Evolutionary conservation across 73 alveolate genomes (phyloP), one percentile per base, ranked within the genome.

Genomic region (Paramecium caudatum): DNA sequence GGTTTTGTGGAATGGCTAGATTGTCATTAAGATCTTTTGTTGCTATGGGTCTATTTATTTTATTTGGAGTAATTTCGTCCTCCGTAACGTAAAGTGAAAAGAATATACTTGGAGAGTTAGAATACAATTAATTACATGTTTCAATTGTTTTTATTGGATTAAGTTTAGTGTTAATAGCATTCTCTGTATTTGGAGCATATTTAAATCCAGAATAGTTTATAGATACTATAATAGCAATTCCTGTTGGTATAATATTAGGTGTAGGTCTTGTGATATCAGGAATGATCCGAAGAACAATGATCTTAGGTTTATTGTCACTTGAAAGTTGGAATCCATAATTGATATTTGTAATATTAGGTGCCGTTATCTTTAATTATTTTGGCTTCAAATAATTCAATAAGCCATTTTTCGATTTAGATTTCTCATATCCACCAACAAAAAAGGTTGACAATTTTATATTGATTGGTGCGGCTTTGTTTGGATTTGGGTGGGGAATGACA

Each of bases 401-500:
- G 16, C 98, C 98, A 0, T 70, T 90, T 32, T 84, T 43, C 46
- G 91, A 91, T 27, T 92, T 50, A 88, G 94, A 68, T 39, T 94
- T 94, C 33, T 94, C 81, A 47, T 83, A 95, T 12, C 98, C 98
- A 13, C 74, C 91, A 0, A 93, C 91, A 61, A 92, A 91, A 10
- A 82, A 61, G 13, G 39, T 96, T 25, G 99, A 98, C 69, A 81
- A 62, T 16, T 84, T 95, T 65, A 91, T 98, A 39, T 68, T 97
- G 17, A 62, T 82, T 1, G 99, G 99, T 7, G 94, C 99, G 0
- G 96, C 96, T 9, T 82, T 97, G 8, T 98, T 98, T 92, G 99
- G 99, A 47, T 39, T 97, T 36, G 99, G 99, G 21, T 97, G 99
- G 99, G 99, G 99, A 39, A 19, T 98, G 46, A 82, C 96, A 49